phyloP scores from a whole-genome alignment of 495 filamentous ascomycete species.

The Aspergillus baeticus region DNA sequence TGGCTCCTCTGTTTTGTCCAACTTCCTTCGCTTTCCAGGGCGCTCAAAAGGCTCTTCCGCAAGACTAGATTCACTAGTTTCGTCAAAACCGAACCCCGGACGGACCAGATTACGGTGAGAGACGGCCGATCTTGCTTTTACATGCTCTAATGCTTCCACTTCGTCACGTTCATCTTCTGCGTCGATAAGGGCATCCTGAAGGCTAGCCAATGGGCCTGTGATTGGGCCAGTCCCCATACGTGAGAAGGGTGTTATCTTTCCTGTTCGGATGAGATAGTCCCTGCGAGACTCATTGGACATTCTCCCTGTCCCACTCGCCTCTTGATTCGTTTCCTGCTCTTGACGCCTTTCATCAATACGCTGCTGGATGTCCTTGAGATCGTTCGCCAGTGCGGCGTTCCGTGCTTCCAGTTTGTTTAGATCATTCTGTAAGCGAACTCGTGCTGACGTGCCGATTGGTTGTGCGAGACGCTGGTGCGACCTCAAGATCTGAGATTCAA shows the following conservation, averaged over 20 bases:
- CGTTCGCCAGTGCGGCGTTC: conserved; percentile 58
- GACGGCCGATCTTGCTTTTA: conserved; percentile 43
- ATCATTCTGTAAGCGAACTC: conserved; percentile 57
- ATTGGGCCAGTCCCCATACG: conserved; percentile 57
- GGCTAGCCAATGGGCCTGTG: conserved; percentile 55
- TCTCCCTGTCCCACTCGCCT: conserved; percentile 49
- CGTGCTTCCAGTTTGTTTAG: conserved; percentile 60
- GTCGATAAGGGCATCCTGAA: conserved; percentile 72
- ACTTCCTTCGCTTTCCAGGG: conserved; percentile 42
- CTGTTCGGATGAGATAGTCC: conserved; percentile 89
- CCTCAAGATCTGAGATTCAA: conserved; percentile 47
- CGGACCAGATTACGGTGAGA: conserved; percentile 80
- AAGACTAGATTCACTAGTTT: conserved; percentile 28
- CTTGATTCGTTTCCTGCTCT: conserved; percentile 41
- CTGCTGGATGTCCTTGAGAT: conserved; percentile 72
- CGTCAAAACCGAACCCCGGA: conserved; percentile 72
- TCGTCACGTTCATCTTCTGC: conserved; percentile 69
- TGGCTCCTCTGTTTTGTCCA: conserved; percentile 17
- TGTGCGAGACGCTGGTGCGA: conserved; percentile 50
- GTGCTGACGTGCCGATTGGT: conserved; percentile 44
- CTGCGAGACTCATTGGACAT: conserved; percentile 78
- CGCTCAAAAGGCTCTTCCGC: conserved; percentile 22
- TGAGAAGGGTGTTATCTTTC: conserved; percentile 95
- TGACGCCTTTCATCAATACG: conserved; percentile 73
- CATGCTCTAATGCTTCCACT: conserved; percentile 48